These are phyloP conservation scores for Xylogone sp. DNA, from an alignment of 2,329 filamentous ascomycete genomes.

Conservation along the genomic window DNA sequence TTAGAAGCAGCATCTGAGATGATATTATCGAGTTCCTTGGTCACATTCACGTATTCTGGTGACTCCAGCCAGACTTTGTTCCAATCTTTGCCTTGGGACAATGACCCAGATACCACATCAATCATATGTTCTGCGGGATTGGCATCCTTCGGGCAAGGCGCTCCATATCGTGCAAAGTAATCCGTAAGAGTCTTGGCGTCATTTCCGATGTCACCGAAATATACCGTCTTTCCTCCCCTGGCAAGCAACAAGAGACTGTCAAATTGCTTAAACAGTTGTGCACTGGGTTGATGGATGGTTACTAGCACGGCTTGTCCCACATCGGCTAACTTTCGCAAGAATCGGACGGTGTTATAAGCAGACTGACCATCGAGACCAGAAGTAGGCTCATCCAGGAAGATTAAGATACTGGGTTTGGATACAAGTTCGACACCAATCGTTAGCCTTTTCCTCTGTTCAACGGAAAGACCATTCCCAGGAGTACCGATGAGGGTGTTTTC, in stretches of 20 bases:
- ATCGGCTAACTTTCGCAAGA: conserved; percentile 58
- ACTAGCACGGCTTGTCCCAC: conserved; percentile 50
- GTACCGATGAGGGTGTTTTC: conserved; percentile 63
- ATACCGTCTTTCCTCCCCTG: conserved; percentile 62
- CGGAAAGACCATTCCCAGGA: conserved; percentile 56
- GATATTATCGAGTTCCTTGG: conserved; percentile 56
- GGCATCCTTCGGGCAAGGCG: conserved; percentile 34
- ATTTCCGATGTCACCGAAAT: conserved; percentile 64
- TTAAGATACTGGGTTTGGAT: conserved; percentile 52
- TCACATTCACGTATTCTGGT: conserved; percentile 46
- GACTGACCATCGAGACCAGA: conserved; percentile 60
- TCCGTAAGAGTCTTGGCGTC: conserved; percentile 52
- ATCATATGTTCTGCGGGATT: conserved; percentile 44
- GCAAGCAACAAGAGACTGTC: conserved; percentile 62
- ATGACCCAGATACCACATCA: conserved; percentile 41
- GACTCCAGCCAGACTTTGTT: conserved; percentile 62
- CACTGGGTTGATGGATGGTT: conserved; percentile 53
- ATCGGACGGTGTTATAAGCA: conserved; percentile 59
- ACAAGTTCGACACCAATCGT: conserved; percentile 60
- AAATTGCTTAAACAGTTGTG: conserved; percentile 50
- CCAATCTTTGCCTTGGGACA: conserved; percentile 60
- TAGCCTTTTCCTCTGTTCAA: conserved; percentile 58
- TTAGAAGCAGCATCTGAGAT: conserved; percentile 41
- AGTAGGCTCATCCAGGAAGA: conserved; percentile 61
- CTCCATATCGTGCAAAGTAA: conserved; percentile 56